phyloP scores from a whole-genome alignment of 1,139 yeast species.

The Kodamaea suecica region DNA sequence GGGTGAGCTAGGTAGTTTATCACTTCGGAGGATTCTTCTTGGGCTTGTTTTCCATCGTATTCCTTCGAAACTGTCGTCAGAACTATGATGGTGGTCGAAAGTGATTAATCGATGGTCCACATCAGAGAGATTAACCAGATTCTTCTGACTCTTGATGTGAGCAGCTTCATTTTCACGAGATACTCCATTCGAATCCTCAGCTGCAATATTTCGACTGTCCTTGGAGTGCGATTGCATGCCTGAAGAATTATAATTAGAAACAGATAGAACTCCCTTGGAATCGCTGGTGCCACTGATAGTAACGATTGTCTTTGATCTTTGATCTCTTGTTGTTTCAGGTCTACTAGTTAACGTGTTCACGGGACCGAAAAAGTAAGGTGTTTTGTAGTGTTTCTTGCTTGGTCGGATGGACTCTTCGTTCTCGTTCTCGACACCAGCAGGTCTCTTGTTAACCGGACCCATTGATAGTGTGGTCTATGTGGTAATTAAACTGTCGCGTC shows the following conservation, averaged over 20 bases:
- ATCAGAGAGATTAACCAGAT: no score
- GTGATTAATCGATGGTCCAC: slow-evolving; percentile 8
- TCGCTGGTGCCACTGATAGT: no score
- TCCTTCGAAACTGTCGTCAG: slow-evolving; percentile 49
- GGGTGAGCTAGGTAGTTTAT: slow-evolving; percentile 36
- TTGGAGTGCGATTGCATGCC: no score
- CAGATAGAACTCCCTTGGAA: no score
- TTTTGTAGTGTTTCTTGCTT: slow-evolving; percentile 23
- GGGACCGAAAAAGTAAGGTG: slow-evolving; percentile 39
- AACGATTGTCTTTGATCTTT: no score
- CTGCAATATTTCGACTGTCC: background rate
- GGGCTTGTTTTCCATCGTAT: slow-evolving; percentile 43
- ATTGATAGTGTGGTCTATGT: no score
- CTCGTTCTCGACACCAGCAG: background rate
- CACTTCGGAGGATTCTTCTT: slow-evolving; percentile 9
- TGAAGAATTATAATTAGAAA: no score
- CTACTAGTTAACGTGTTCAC: slow-evolving; percentile 24
- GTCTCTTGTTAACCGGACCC: background rate
- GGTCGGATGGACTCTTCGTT: slow-evolving; percentile 14
- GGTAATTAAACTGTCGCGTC: no score
- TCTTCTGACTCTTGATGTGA: no score
- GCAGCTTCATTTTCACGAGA: no score
- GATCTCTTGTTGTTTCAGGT: no score
- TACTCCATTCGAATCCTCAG: no score
- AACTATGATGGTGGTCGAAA: slow-evolving; percentile 28